Conservation (phyloP, 2,329 filamentous ascomycete genomes). For the Claviceps purpurea region DNA sequence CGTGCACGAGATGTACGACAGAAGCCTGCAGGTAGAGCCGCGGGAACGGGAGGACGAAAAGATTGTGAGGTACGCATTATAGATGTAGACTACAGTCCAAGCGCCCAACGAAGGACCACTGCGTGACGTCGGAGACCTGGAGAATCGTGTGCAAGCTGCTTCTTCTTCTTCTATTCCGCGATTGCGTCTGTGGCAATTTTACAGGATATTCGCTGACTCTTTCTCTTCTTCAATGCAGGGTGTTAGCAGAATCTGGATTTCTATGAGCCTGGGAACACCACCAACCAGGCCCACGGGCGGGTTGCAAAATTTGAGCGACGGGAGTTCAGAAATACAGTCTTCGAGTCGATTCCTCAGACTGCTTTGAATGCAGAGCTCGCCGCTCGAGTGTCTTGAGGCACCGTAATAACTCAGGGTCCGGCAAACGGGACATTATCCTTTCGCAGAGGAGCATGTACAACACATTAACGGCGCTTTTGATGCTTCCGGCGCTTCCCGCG, state of each 20-base stretch:
- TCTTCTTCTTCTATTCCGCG: neutral
- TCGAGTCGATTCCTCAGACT: neutral
- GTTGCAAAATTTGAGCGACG: neutral
- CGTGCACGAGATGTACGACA: conserved; percentile 99
- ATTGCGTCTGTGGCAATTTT: neutral
- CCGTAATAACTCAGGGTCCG: neutral
- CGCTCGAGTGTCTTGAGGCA: no score
- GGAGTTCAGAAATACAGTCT: neutral
- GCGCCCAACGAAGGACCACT: no score
- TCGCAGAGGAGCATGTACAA: neutral
- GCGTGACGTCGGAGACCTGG: neutral
- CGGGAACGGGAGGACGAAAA: conserved; percentile 97
- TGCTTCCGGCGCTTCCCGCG: no score
- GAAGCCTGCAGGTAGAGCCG: conserved; percentile 84
- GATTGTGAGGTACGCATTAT: conserved; percentile 75
- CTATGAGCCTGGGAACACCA: conserved; percentile 25
- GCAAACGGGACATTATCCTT: no score
- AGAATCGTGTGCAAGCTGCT: neutral
- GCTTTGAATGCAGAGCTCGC: neutral
- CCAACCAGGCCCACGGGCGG: neutral
- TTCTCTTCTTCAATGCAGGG: conserved; percentile 25
- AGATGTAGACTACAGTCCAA: conserved; percentile 12
- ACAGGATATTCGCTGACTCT: neutral
- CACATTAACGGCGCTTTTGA: no score
- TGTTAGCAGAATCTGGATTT: conserved; percentile 48